Evolutionary conservation across 1,284 basidiomycete genomes (phyloP), one percentile per base, ranked within the genome.

Genomic region (Tilletia indica): DNA sequence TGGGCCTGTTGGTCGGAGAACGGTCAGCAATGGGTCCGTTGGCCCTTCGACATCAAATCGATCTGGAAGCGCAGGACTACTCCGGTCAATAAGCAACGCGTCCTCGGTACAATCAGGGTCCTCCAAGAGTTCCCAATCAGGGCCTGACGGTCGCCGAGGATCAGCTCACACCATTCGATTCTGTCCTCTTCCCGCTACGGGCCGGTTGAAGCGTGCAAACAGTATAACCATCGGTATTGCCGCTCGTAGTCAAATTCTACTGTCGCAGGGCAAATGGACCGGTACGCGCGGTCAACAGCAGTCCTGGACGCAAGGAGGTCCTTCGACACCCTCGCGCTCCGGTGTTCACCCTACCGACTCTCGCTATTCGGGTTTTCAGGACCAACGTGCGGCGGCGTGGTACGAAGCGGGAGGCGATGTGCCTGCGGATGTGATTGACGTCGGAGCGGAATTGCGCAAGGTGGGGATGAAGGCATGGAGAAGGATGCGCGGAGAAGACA

Each of bases 191-290:
- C 80, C 80, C 48, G 67, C 73, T 3, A 77, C 77, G 0, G 80
- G 80, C 0, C 69, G 80, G 0, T 67, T 80, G 47, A 80, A 82
- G 42, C 75, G 80, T 54, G 79, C 80, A 68, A 82, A 81, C 48
- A 81, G 80, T 12, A 81, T 82, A 73, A 81, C 79, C 38, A 82
- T 82, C 61, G 80, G 80, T 34, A 78, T 82, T 4, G 80, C 79
- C 11, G 79, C 80, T 36, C 76, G 80, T 16, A 74, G 75, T n/a
- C 80, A 82, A 16, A 71, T 82, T 9, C 70, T 82, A n/a, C 76
- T 74, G 8, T 80, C 79, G 3, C 80, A 82, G 58, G 80, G 80
- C 48, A 72, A 72, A 76, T 0, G 74, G 74, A 51, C 74, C 64
- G 6, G 45, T 49, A 16, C 68, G 34, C 54, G 31, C 3, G 48